These are phyloP conservation scores for Entrophospora sp. DNA, from an alignment of 192 early-diverging fungal species.

Conservation along the genomic window DNA sequence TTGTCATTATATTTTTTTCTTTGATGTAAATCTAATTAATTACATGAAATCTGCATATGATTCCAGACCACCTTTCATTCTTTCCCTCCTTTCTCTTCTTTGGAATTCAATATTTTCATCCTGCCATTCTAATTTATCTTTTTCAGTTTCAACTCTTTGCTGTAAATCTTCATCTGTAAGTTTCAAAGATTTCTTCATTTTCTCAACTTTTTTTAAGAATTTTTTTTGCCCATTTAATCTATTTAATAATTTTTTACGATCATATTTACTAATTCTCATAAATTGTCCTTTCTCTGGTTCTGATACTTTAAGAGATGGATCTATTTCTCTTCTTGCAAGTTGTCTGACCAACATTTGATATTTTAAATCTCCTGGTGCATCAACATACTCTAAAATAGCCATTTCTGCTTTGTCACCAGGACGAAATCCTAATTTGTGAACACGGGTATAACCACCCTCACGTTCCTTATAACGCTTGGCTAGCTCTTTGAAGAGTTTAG, in stretches of 20 bases:
- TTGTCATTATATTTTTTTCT: no score
- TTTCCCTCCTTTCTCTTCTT: no score
- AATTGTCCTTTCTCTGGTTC: neutral
- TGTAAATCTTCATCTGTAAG: neutral
- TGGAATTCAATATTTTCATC: no score
- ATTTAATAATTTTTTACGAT: neutral
- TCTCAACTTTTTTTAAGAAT: constrained; percentile 6
- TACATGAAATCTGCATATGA: no score
- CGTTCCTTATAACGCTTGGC: constrained; percentile 74
- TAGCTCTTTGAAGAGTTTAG: constrained; percentile 73
- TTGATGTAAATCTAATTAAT: no score
- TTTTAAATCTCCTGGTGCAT: constrained; percentile 69
- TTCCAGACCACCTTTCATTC: no score
- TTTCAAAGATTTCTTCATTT: constrained; percentile 8
- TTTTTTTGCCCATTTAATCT: neutral
- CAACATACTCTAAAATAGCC: constrained; percentile 87
- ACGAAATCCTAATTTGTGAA: constrained; percentile 68
- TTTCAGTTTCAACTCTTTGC: no score
- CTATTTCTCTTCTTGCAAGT: constrained; percentile 34
- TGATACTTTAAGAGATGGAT: constrained; percentile 24
- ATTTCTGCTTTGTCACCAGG: constrained; percentile 78
- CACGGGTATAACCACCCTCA: constrained; percentile 83
- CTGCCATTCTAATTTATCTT: no score
- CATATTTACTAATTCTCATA: neutral
- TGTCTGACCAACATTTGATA: constrained; percentile 40